A percentile compares a stretch with the other conserved stretches of the same genome.
These are phyloP conservation scores for Lecanicillium sp. DNA, from an alignment of 2,329 filamentous ascomycete genomes.

Conservation along the genomic window DNA sequence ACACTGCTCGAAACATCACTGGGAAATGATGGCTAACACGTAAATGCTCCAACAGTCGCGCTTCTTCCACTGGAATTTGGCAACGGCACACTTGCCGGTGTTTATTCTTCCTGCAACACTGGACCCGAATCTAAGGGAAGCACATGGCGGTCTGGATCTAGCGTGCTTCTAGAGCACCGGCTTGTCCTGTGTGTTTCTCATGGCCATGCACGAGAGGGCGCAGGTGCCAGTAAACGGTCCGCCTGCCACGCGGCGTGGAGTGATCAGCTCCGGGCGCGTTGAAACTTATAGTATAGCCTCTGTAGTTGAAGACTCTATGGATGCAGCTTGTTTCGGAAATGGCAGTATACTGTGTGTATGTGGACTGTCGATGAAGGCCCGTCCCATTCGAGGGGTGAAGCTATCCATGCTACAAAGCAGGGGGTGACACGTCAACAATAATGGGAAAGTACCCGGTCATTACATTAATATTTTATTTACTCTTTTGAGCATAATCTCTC, in stretches of 20 bases:
- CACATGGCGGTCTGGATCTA: neutral
- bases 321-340: neutral
- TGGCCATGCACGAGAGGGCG: neutral
- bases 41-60: neutral
- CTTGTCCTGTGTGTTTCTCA: no score
- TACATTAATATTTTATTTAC: no score
- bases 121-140: neutral
- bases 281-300: neutral
- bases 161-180: neutral
- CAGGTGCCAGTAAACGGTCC: neutral
- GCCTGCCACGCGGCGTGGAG: neutral
- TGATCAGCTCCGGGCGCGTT: neutral
- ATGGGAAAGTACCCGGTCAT: neutral
- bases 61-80: neutral
- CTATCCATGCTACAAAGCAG: neutral
- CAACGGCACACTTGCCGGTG: neutral
- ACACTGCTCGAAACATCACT: no score
- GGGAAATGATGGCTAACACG: no score
- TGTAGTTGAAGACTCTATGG: neutral
- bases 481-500: no score
- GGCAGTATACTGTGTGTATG: no score
- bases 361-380: no score
- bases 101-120: neutral
- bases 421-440: neutral
- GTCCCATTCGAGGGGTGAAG: constrained; percentile 3